A percentile compares a stretch with the other conserved stretches of the same genome.
Evolutionary conservation across 768 basidiomycete species (phyloP).

Genomic region (Tephrocybe sp.): DNA sequence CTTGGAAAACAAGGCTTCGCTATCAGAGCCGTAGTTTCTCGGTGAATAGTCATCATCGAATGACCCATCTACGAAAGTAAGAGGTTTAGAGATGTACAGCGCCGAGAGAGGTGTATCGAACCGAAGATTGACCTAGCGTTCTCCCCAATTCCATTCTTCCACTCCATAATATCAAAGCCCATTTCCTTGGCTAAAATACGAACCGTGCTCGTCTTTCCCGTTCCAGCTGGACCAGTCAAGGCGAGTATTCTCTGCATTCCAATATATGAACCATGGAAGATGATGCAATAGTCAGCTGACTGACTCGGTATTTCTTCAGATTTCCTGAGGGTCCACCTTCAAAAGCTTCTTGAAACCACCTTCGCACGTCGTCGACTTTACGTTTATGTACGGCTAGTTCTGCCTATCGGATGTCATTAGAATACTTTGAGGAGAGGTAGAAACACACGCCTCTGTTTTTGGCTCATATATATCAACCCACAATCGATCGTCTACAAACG

Average conservation of each 20-base stretch:
- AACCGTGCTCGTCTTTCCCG: constrained; percentile 86
- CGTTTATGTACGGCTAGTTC: constrained; percentile 77
- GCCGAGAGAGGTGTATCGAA: constrained; percentile 6
- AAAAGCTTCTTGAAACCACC: constrained; percentile 73
- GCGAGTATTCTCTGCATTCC: constrained; percentile 69
- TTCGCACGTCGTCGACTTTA: constrained; percentile 75
- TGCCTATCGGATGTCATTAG: constrained; percentile 35
- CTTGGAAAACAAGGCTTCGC: constrained; percentile 58
- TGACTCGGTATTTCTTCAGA: constrained; percentile 70
- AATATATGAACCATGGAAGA: neutral
- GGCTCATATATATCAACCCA: constrained; percentile 71
- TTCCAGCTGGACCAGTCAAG: constrained; percentile 86
- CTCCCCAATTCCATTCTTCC: constrained; percentile 70
- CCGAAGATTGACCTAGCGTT: constrained; percentile 23
- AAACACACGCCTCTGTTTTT: constrained; percentile 42
- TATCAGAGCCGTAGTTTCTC: constrained; percentile 23
- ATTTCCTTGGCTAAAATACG: constrained; percentile 73
- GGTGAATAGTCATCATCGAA: constrained; percentile 1
- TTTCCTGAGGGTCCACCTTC: constrained; percentile 63
- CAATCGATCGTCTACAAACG: constrained; percentile 33
- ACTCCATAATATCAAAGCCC: constrained; percentile 81
- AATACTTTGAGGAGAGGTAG: neutral
- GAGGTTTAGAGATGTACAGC: neutral
- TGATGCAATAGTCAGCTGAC: constrained; percentile 29
- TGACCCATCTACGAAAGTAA: constrained; percentile 1